phyloP scores from a whole-genome alignment of 176 grass and related monocot genomes.

The Raddia distichophylla region DNA sequence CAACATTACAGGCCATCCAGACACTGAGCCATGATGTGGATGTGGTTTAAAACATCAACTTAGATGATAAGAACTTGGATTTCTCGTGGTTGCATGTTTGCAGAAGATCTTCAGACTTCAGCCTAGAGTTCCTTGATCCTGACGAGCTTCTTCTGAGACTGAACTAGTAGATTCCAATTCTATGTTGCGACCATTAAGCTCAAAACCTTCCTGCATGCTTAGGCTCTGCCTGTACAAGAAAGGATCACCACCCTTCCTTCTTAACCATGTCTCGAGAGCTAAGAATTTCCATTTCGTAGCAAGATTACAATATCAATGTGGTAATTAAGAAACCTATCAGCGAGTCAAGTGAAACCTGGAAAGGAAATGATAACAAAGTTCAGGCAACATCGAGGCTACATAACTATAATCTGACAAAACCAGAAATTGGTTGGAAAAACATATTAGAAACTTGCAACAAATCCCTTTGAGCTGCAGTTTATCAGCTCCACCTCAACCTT shows the following conservation, averaged over 20 bases:
- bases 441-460: conserved; percentile 68
- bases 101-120: conserved; percentile 82
- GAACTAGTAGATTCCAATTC: conserved; percentile 47
- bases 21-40: too few relatives aligned
- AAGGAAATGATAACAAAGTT: conserved; percentile 42
- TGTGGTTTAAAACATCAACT: too few relatives aligned
- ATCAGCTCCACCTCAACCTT: conserved; percentile 80
- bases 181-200: conserved; percentile 42
- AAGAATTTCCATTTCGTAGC: conserved; percentile 84
- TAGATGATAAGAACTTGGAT: conserved; percentile 84
- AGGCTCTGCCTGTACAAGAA: conserved; percentile 70
- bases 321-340: conserved; percentile 77
- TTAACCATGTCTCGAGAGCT: conserved; percentile 93
- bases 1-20: too few relatives aligned
- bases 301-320: conserved; percentile 66
- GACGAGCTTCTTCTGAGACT: conserved; percentile 45
- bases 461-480: conserved; percentile 83
- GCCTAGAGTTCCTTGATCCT: conserved; percentile 55
- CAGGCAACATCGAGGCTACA: conserved; percentile 23
- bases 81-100: conserved; percentile 77
- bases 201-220: conserved; percentile 53
- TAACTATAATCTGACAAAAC: conserved; percentile 6
- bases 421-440: neutral
- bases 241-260: conserved; percentile 75
- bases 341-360: conserved; percentile 86